phyloP scores from a whole-genome alignment of 2,329 filamentous ascomycete genomes.

The Akanthomyces lecanii region DNA sequence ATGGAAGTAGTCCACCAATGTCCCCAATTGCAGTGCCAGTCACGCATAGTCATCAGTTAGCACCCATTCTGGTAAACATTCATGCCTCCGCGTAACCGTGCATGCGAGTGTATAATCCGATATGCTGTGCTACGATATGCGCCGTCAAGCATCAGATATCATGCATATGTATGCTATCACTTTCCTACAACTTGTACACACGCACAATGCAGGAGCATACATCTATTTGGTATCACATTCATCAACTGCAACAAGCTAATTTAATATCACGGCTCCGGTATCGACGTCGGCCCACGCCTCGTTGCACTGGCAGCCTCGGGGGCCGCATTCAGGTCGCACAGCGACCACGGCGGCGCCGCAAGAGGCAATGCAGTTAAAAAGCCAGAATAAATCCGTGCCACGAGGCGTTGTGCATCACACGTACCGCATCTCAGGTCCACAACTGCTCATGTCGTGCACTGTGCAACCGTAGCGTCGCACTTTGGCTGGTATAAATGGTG shows the following conservation, averaged over 20 bases:
- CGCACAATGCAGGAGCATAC: neutral
- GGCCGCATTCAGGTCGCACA: neutral
- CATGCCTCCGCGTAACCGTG: neutral
- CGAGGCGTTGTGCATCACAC: neutral
- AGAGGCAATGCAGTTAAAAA: neutral
- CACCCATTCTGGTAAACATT: neutral
- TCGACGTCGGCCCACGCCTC: neutral
- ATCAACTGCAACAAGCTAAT: neutral
- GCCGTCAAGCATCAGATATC: neutral
- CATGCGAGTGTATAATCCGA: neutral
- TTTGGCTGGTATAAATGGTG: neutral
- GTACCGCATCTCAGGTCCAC: slow-evolving; percentile 1
- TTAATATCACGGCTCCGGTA: neutral
- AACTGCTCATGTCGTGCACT: neutral
- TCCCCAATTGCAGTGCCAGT: neutral
- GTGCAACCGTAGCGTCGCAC: neutral
- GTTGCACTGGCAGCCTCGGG: neutral
- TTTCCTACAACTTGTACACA: neutral
- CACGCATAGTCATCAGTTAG: neutral
- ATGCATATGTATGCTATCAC: neutral
- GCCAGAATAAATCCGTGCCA: neutral
- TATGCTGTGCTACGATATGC: neutral
- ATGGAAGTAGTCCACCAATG: neutral
- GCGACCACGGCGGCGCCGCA: neutral
- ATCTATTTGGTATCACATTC: neutral